Conservation (phyloP, 306 rosid genomes). For the Sphenostylis stenocarpa region DNA sequence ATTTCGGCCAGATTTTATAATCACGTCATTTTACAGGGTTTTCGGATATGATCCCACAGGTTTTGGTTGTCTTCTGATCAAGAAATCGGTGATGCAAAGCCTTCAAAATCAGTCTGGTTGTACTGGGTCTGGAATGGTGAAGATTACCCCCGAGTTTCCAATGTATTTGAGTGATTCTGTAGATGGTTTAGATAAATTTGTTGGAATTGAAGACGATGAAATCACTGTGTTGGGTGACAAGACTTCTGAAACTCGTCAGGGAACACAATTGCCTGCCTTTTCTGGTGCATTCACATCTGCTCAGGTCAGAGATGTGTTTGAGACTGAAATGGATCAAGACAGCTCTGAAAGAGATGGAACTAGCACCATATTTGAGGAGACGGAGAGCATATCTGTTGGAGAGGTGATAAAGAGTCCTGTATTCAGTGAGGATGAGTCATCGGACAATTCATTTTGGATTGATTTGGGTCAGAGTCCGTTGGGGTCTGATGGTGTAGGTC, state of each 20-base stretch:
- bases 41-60: slow-evolving; percentile 98
- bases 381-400: slow-evolving; percentile 85
- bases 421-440: slow-evolving; percentile 95
- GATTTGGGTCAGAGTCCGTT: slow-evolving; percentile 97
- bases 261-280: slow-evolving; percentile 82
- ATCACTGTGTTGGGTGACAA: slow-evolving; percentile 48
- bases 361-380: slow-evolving; percentile 94
- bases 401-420: slow-evolving; percentile 97
- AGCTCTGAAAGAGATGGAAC: slow-evolving; percentile 90
- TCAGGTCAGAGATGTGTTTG: slow-evolving; percentile 92
- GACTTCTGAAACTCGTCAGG: slow-evolving; percentile 61
- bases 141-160: slow-evolving; percentile 90
- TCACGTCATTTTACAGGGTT: slow-evolving; percentile 94
- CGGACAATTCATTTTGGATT: slow-evolving; percentile 89
- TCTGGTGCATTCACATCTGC: slow-evolving; percentile 89
- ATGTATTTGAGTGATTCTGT: slow-evolving; percentile 83
- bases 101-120: slow-evolving; percentile 87
- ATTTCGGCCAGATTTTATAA: slow-evolving; percentile 92
- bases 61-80: slow-evolving; percentile 92
- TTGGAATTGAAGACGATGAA: slow-evolving; percentile 67
- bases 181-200: slow-evolving; percentile 73
- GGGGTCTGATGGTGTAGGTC: slow-evolving; percentile 70
- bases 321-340: slow-evolving; percentile 91
- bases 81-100: slow-evolving; percentile 86
- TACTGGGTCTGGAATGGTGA: slow-evolving; percentile 96